Evolutionary conservation across 768 basidiomycete genomes (phyloP).

Genomic region (Pleurotus tuoliensis): DNA sequence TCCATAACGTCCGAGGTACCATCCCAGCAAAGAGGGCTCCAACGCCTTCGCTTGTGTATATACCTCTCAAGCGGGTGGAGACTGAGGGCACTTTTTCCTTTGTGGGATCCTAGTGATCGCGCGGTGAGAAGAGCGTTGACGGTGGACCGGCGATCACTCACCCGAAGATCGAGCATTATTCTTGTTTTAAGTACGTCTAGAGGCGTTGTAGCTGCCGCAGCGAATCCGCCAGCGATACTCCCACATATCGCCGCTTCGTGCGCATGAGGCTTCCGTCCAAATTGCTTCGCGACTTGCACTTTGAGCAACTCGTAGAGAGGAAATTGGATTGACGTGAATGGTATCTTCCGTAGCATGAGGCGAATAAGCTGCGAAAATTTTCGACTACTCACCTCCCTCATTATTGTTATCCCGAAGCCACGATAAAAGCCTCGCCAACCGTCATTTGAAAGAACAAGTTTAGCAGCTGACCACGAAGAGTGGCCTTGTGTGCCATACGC

Average conservation of each 20-base stretch:
- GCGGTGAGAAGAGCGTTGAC: background rate
- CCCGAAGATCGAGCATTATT: slow-evolving; percentile 90
- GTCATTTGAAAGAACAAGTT: slow-evolving; percentile 50
- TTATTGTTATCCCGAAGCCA: slow-evolving; percentile 78
- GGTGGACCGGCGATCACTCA: slow-evolving; percentile 26
- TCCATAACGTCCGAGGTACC: slow-evolving; percentile 92
- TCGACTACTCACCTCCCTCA: slow-evolving; percentile 28
- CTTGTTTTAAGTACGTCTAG: slow-evolving; percentile 96
- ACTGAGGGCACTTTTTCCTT: slow-evolving; percentile 53
- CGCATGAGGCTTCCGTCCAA: slow-evolving; percentile 55
- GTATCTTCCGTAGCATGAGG: slow-evolving; percentile 60
- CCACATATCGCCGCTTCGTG: slow-evolving; percentile 87
- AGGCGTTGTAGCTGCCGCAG: slow-evolving; percentile 89
- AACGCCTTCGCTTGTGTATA: slow-evolving; percentile 69
- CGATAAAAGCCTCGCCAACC: slow-evolving; percentile 82
- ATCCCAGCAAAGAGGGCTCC: slow-evolving; percentile 81
- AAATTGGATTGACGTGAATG: slow-evolving; percentile 95
- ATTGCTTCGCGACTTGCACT: slow-evolving; percentile 47
- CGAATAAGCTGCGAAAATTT: slow-evolving; percentile 17
- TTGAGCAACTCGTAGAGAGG: slow-evolving; percentile 93
- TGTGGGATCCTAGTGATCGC: slow-evolving; percentile 39
- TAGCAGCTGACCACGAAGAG: slow-evolving; percentile 61
- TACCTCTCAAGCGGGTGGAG: slow-evolving; percentile 51
- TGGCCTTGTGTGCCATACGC: slow-evolving; percentile 54
- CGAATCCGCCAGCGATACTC: slow-evolving; percentile 84